A percentile compares a stretch with the other conserved stretches of the same genome.
phyloP scores from a whole-genome alignment of 108 stramenopile species.

The Fragilaria crotonensis region DNA sequence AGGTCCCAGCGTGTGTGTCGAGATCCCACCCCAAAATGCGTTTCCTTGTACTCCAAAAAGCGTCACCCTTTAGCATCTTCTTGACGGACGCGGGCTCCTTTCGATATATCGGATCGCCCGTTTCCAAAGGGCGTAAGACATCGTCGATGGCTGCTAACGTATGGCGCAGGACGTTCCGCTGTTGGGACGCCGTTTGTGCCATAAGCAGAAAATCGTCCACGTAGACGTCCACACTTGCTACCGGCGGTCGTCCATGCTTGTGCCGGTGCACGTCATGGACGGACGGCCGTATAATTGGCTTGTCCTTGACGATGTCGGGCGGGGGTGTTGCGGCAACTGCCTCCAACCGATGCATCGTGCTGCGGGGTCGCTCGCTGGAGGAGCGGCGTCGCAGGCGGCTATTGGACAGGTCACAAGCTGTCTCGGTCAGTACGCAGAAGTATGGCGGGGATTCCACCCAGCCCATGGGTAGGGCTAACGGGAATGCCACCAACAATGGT shows the following conservation, averaged over 20 bases:
- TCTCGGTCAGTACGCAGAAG: too few species aligned
- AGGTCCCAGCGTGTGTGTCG: background rate
- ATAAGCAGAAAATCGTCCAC: conserved; percentile 32
- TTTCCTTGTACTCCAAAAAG: conserved; percentile 19
- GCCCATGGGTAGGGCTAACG: too few species aligned
- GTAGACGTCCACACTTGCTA: conserved; percentile 26
- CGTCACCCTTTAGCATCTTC: conserved; percentile 32
- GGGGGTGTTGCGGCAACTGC: too few species aligned
- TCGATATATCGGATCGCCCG: conserved; percentile 12
- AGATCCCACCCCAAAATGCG: too few species aligned
- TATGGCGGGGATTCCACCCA: too few species aligned
- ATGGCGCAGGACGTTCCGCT: conserved; percentile 1
- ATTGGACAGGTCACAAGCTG: too few species aligned
- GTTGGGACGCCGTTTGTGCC: conserved; percentile 20
- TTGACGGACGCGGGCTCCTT: conserved; percentile 40
- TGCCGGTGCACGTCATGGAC: background rate
- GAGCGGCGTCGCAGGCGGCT: too few species aligned
- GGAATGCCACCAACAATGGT: background rate
- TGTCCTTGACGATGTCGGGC: too few species aligned
- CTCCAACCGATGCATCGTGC: too few species aligned
- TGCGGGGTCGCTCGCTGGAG: too few species aligned
- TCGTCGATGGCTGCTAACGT: conserved; percentile 22
- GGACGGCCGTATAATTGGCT: too few species aligned
- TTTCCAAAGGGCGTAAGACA: conserved; percentile 7
- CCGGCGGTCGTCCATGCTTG: conserved; percentile 3